Conservation (phyloP, 179 eudicot species). For the Nepenthes alata region DNA sequence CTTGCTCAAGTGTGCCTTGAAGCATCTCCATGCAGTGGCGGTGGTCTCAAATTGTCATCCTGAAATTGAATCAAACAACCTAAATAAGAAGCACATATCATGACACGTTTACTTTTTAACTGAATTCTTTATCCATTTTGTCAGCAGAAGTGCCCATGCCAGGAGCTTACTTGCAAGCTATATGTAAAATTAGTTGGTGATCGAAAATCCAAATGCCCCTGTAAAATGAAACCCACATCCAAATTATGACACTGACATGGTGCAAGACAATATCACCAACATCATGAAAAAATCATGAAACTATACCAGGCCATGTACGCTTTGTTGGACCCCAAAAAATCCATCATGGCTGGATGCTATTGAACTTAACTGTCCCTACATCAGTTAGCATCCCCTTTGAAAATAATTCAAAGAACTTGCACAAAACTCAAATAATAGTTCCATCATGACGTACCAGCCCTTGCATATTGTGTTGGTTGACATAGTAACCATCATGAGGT, state of each 20-base stretch:
- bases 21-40: constrained; percentile 31
- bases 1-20: constrained; percentile 14
- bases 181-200: constrained; percentile 49
- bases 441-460: constrained; percentile 13
- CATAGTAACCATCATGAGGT: constrained; percentile 85
- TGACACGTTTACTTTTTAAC: background rate
- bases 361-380: constrained; percentile 59
- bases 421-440: background rate
- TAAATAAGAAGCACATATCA: background rate
- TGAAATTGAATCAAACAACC: constrained; percentile 14
- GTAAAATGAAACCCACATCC: constrained; percentile 4
- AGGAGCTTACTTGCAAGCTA: constrained; percentile 48
- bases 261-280: background rate
- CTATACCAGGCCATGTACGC: constrained; percentile 70
- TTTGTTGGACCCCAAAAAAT: constrained; percentile 62
- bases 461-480: constrained; percentile 62
- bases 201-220: constrained; percentile 86
- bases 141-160: background rate
- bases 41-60: constrained; percentile 43
- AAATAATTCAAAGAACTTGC: background rate
- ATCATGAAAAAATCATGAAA: background rate
- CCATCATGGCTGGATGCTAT: constrained; percentile 61
- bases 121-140: background rate
- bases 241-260: background rate
- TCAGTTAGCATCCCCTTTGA: background rate